These are phyloP conservation scores for Lepiota brunneoincarnata DNA, from an alignment of 768 basidiomycete genomes.

Conservation along the genomic window DNA sequence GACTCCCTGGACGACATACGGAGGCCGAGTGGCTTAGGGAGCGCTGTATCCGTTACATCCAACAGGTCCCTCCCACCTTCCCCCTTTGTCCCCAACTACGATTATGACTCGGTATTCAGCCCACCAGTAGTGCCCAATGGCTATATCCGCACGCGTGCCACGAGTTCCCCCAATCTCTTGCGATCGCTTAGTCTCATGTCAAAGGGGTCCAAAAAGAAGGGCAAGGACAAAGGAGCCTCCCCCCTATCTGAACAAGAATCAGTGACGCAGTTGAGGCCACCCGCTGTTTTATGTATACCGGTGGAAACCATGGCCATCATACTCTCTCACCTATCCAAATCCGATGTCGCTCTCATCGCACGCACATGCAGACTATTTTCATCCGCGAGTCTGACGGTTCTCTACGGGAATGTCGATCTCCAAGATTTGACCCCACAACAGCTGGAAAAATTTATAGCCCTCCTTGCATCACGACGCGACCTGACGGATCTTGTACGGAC, in stretches of 20 bases:
- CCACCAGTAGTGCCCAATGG: background rate
- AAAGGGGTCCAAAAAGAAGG: constrained; percentile 18
- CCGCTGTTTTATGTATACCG: constrained; percentile 22
- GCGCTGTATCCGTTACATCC: constrained; percentile 33
- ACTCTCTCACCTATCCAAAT: constrained; percentile 32
- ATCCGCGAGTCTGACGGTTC: constrained; percentile 25
- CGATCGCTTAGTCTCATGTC: constrained; percentile 19
- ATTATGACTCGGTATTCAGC: constrained; percentile 8
- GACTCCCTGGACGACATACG: constrained; percentile 40
- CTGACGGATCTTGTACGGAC: constrained; percentile 37
- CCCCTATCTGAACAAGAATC: background rate
- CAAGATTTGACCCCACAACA: constrained; percentile 25
- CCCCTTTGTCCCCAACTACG: constrained; percentile 23
- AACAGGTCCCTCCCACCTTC: constrained; percentile 35
- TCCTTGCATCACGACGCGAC: constrained; percentile 36
- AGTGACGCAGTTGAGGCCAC: background rate
- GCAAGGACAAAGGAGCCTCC: constrained; percentile 14
- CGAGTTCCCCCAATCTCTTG: constrained; percentile 38
- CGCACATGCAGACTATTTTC: constrained; percentile 31
- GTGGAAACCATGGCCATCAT: constrained; percentile 30
- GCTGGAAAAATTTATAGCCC: constrained; percentile 32
- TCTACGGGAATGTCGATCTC: constrained; percentile 35
- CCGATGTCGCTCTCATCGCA: constrained; percentile 26
- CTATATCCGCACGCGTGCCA: constrained; percentile 25
- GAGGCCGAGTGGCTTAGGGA: constrained; percentile 43